Percentiles rank a stretch among this genome's conserved stretches.
Conservation (phyloP, 2,329 filamentous ascomycete genomes). For the Tolypocladium tropicale region DNA sequence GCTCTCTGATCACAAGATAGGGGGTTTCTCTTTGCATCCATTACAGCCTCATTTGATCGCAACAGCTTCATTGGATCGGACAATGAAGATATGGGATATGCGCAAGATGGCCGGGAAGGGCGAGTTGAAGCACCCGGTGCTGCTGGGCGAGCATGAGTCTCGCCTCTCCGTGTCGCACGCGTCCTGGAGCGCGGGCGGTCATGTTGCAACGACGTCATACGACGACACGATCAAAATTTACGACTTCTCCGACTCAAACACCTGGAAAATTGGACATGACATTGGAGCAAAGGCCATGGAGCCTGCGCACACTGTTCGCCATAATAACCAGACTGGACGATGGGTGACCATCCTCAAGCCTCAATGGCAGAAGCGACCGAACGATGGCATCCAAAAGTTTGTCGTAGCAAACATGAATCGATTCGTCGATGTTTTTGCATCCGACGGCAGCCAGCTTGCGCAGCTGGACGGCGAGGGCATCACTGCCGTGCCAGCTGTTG, state of each 20-base stretch:
- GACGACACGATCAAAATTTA: slow-evolving; percentile 95
- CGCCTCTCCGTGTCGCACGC: slow-evolving; percentile 85
- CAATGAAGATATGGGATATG: slow-evolving; percentile 85
- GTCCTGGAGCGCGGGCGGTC: slow-evolving; percentile 74
- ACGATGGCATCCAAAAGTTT: slow-evolving; percentile 75
- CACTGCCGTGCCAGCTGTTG: slow-evolving; percentile 87
- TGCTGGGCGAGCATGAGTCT: slow-evolving; percentile 75
- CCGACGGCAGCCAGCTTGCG: slow-evolving; percentile 74
- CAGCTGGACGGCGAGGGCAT: slow-evolving; percentile 84
- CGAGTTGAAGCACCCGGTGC: slow-evolving; percentile 48
- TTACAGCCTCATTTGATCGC: slow-evolving; percentile 71
- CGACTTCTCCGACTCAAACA: slow-evolving; percentile 53
- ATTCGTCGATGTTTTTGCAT: slow-evolving; percentile 84
- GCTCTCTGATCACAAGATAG: slow-evolving; percentile 87
- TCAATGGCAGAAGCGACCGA: slow-evolving; percentile 78
- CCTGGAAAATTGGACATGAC: slow-evolving; percentile 48
- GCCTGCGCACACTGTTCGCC: slow-evolving; percentile 58
- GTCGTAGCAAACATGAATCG: slow-evolving; percentile 96
- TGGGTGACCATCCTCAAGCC: slow-evolving; percentile 80
- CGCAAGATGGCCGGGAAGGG: slow-evolving; percentile 62
- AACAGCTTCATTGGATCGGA: slow-evolving; percentile 83
- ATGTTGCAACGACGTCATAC: slow-evolving; percentile 86
- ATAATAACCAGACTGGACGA: slow-evolving; percentile 93
- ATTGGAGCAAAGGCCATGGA: slow-evolving; percentile 54
- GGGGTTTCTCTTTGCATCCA: slow-evolving; percentile 81